phyloP scores from a whole-genome alignment of 2,329 filamentous ascomycete genomes.

The Thielaviopsis cerberus region DNA sequence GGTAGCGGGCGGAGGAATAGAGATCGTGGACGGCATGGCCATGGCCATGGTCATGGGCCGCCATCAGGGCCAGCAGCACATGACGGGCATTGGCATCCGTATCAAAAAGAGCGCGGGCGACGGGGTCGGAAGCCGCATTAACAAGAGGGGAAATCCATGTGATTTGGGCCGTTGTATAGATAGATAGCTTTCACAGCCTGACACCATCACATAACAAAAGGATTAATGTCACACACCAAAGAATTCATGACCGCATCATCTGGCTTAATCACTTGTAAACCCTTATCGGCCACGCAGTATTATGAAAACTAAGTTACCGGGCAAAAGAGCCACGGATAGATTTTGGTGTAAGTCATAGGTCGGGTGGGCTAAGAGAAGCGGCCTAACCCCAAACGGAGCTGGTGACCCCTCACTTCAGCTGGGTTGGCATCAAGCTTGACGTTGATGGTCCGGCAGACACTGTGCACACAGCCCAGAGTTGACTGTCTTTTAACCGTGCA shows the following conservation, averaged over 20 bases:
- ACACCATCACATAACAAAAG: too few relatives aligned
- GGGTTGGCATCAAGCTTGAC: not conserved
- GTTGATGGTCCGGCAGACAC: not conserved
- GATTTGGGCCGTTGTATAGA: not conserved
- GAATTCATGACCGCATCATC: too few relatives aligned
- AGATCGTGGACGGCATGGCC: slow-evolving; percentile 2
- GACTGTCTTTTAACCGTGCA: not conserved
- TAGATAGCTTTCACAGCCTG: too few relatives aligned
- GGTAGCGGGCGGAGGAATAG: slow-evolving; percentile 7
- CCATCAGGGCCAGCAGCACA: slow-evolving; percentile 7
- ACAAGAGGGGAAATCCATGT: not conserved
- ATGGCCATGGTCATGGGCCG: slow-evolving; percentile 2
- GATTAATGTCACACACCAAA: too few relatives aligned
- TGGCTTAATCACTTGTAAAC: too few relatives aligned
- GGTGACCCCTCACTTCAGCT: not conserved
- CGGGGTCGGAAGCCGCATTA: slow-evolving; percentile 9
- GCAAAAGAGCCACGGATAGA: not conserved
- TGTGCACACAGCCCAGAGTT: not conserved
- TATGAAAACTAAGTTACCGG: too few relatives aligned
- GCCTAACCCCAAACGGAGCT: not conserved
- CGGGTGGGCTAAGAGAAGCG: not conserved
- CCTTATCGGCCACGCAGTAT: too few relatives aligned
- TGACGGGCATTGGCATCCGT: slow-evolving; percentile 10
- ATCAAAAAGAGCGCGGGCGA: slow-evolving; percentile 5
- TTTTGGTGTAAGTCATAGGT: not conserved